Evolutionary conservation across 768 basidiomycete genomes (phyloP).

Genomic region (Antrodiella citrinella): DNA sequence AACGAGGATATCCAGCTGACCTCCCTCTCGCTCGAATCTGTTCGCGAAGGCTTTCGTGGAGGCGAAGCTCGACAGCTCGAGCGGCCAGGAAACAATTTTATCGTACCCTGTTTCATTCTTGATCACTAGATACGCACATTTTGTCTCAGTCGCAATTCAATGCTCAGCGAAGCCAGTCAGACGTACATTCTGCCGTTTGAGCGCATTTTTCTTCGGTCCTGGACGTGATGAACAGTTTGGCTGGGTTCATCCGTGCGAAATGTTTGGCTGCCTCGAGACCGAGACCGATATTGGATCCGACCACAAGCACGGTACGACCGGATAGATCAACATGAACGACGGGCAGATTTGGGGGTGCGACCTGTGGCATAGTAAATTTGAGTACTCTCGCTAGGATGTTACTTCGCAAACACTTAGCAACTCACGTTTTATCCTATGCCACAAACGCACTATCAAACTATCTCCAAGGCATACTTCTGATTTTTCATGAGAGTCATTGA

Average conservation of each 20-base stretch:
- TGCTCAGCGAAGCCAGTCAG: too few relatives aligned
- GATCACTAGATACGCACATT: too few relatives aligned
- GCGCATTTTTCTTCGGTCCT: constrained; percentile 28
- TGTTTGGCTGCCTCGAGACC: constrained; percentile 41
- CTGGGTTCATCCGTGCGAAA: constrained; percentile 38
- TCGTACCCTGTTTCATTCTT: too few relatives aligned
- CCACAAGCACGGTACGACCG: constrained; percentile 42
- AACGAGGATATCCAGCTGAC: constrained; percentile 21
- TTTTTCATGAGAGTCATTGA: too few relatives aligned
- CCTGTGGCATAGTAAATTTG: too few relatives aligned
- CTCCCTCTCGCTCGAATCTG: constrained; percentile 13
- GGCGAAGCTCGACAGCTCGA: constrained; percentile 21
- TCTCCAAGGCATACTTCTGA: too few relatives aligned
- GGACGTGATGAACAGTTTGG: constrained; percentile 31
- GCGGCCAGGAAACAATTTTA: background rate
- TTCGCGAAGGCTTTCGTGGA: constrained; percentile 20
- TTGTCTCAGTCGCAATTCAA: too few relatives aligned
- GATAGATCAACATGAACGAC: constrained; percentile 28
- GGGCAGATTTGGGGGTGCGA: too few relatives aligned
- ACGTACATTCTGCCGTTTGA: constrained; percentile 28
- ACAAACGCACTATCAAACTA: too few relatives aligned
- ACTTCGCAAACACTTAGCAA: too few relatives aligned
- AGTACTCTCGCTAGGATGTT: too few relatives aligned
- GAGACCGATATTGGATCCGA: constrained; percentile 43
- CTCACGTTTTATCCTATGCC: too few relatives aligned